These are phyloP conservation scores for Chrysanthemum lavandulifolium DNA, from an alignment of 129 eudicot genomes.

Conservation along the genomic window DNA sequence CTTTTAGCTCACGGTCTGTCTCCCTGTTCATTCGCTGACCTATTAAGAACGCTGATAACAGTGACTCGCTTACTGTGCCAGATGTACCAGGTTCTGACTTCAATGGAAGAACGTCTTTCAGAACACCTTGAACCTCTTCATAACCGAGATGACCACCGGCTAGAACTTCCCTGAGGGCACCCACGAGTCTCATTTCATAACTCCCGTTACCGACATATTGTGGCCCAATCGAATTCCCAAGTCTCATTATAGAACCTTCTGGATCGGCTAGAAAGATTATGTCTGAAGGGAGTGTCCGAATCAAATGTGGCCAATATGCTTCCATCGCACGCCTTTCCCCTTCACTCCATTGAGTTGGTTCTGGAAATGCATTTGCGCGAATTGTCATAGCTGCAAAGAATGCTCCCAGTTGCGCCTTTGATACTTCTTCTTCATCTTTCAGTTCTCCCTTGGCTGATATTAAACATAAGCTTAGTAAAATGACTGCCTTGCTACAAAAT, in stretches of 20 bases:
- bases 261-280: constrained; percentile 94
- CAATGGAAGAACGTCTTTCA: constrained; percentile 83
- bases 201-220: constrained; percentile 80
- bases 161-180: constrained; percentile 91
- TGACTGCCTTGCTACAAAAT: constrained; percentile 14
- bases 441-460: constrained; percentile 89
- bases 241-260: constrained; percentile 91
- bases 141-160: constrained; percentile 99
- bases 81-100: constrained; percentile 37
- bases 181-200: constrained; percentile 94
- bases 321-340: constrained; percentile 96
- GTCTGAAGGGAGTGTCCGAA: constrained; percentile 71
- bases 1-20: constrained; percentile 95
- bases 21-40: constrained; percentile 99
- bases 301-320: constrained; percentile 89
- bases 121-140: constrained; percentile 97
- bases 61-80: constrained; percentile 64
- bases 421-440: constrained; percentile 75
- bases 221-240: constrained; percentile 81
- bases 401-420: constrained; percentile 94
- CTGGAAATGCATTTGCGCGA: constrained; percentile 90
- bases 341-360: constrained; percentile 98
- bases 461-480: constrained; percentile 22
- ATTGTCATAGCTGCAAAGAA: constrained; percentile 96
- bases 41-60: constrained; percentile 89